Conservation (phyloP, 192 early-diverging fungal species). For the Gaertneriomyces semiglobifer region DNA sequence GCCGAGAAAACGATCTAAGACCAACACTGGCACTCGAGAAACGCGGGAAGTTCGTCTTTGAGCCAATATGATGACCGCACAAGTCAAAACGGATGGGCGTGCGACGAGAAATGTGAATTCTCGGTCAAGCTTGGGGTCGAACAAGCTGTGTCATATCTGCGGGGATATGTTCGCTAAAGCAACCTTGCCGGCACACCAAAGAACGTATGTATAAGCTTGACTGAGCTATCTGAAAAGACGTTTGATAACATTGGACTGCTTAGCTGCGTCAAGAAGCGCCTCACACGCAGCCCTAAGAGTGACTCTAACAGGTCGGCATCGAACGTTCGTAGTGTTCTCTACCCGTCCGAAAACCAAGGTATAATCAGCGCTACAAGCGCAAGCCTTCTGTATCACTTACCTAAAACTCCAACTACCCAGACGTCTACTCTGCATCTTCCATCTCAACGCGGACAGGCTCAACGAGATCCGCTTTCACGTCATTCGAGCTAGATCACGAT, state of each 20-base stretch:
- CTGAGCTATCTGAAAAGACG: not conserved
- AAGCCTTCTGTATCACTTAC: not conserved
- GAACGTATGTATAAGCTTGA: conserved; percentile 20
- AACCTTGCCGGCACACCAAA: conserved; percentile 37
- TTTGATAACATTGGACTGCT: not conserved
- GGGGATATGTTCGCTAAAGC: conserved; percentile 38
- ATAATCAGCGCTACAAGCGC: conserved; percentile 13
- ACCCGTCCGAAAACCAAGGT: conserved; percentile 3
- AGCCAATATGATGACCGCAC: no score
- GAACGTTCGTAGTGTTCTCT: conserved; percentile 12
- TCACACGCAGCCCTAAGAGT: not conserved
- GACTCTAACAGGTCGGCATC: not conserved
- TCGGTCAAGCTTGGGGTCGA: no score
- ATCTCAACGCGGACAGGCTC: not conserved
- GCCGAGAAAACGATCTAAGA: no score
- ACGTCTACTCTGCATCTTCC: not conserved
- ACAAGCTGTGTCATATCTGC: conserved; percentile 41
- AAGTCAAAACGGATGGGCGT: no score
- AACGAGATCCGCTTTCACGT: not conserved
- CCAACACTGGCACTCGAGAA: no score
- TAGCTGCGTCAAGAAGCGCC: conserved; percentile 28
- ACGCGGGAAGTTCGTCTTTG: no score
- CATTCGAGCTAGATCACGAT: no score
- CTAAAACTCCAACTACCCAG: no score
- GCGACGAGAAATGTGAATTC: no score